Evolutionary conservation across 345 rosid genomes (phyloP).

Genomic region (Lagerstroemia speciosa): DNA sequence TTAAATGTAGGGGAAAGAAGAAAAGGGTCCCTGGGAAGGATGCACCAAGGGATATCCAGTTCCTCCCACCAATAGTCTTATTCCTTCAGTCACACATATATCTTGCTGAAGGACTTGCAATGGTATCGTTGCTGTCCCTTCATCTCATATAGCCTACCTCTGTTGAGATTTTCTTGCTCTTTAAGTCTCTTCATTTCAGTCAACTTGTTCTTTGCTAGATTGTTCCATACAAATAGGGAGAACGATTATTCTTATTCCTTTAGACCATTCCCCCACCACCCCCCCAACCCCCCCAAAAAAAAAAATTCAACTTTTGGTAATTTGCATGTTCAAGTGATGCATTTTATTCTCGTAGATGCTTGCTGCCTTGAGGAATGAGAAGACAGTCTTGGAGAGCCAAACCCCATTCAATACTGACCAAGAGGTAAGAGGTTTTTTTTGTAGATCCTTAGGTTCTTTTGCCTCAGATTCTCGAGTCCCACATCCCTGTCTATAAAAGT

Average conservation of each 20-base stretch:
- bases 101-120: constrained; percentile 85
- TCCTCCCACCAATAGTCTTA: constrained; percentile 57
- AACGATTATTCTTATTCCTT: too few species aligned
- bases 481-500: neutral
- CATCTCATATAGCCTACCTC: neutral
- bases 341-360: constrained; percentile 44
- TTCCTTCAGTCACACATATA: constrained; percentile 76
- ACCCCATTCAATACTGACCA: constrained; percentile 71
- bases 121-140: constrained; percentile 32
- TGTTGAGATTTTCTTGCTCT: neutral
- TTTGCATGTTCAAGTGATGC: neutral
- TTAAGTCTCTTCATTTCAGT: constrained; percentile 1
- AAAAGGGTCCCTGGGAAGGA: constrained; percentile 61
- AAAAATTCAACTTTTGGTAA: neutral
- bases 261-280: neutral
- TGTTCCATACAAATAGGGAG: too few species aligned
- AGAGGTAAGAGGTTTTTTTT: constrained; percentile 39
- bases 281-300: too few species aligned
- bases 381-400: constrained; percentile 39
- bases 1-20: constrained; percentile 73
- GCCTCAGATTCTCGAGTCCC: neutral
- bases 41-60: constrained; percentile 47
- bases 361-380: constrained; percentile 81
- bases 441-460: neutral
- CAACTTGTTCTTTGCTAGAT: neutral